Conservation (phyloP, 306 rosid species). For the Medicago truncatula region DNA sequence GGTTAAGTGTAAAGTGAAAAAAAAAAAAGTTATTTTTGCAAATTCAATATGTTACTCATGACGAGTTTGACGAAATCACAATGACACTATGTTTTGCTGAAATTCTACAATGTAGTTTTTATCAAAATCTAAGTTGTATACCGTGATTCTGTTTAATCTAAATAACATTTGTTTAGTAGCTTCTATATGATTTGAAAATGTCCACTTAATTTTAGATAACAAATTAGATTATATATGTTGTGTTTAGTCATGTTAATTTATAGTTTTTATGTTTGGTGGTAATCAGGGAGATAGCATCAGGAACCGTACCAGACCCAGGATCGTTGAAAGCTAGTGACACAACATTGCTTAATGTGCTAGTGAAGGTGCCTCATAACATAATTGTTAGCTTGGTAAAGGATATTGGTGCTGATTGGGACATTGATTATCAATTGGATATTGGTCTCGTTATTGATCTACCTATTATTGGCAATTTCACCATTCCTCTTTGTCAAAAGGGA, state of each 20-base stretch:
- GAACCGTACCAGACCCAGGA: constrained; percentile 84
- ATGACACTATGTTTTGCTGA: no score
- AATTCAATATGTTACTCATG: no score
- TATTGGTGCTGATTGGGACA: constrained; percentile 82
- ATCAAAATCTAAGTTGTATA: no score
- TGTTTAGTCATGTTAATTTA: background rate
- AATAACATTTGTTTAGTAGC: no score
- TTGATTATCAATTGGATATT: constrained; percentile 72
- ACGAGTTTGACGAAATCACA: no score
- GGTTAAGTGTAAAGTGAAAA: no score
- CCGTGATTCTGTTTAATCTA: no score
- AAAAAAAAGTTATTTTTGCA: no score
- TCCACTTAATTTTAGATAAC: background rate
- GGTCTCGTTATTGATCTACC: constrained; percentile 76
- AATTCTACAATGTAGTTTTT: no score
- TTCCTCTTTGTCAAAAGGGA: constrained; percentile 79
- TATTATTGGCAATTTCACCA: constrained; percentile 71
- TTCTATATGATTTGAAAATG: background rate
- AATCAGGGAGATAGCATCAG: constrained; percentile 73
- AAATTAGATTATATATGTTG: background rate
- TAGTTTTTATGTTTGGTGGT: constrained; percentile 14
- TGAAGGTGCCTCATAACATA: constrained; percentile 70
- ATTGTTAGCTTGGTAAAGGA: constrained; percentile 68
- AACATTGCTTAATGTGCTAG: constrained; percentile 64
- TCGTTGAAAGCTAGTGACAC: constrained; percentile 61